These are phyloP conservation scores for Pleurotus tuber-regium DNA, from an alignment of 768 basidiomycete genomes.

Conservation along the genomic window DNA sequence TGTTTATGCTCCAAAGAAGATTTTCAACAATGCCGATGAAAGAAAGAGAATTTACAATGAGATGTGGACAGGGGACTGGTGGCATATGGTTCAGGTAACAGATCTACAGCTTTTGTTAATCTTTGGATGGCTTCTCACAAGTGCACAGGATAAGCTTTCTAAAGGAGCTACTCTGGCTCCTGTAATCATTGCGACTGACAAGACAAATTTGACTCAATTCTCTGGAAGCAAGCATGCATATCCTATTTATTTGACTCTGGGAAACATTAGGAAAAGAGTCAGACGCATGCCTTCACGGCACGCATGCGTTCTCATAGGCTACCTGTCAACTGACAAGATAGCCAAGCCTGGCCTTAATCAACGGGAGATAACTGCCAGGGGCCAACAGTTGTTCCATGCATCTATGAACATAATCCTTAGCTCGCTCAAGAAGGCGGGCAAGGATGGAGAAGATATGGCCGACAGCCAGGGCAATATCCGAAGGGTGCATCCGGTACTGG, in stretches of 20 bases:
- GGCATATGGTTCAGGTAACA: too few species aligned
- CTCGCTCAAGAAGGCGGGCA: conserved; percentile 23
- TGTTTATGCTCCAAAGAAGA: too few species aligned
- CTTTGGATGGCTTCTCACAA: too few species aligned
- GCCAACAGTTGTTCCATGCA: conserved; percentile 32
- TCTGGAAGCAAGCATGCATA: conserved; percentile 36
- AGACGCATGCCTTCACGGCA: conserved; percentile 27
- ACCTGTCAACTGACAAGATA: conserved; percentile 35
- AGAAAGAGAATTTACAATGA: too few species aligned
- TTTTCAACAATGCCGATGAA: too few species aligned
- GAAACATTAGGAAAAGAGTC: conserved; percentile 33
- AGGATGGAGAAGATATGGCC: conserved; percentile 28
- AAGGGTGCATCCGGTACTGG: conserved; percentile 35
- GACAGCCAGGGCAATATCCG: conserved; percentile 28
- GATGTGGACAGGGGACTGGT: too few species aligned
- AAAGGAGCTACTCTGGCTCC: conserved; percentile 29
- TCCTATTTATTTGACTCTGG: conserved; percentile 43
- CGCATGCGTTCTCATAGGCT: conserved; percentile 33
- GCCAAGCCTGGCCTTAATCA: conserved; percentile 12
- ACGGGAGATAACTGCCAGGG: conserved; percentile 16
- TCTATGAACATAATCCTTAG: conserved; percentile 29
- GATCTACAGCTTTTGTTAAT: too few species aligned
- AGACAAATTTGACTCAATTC: conserved; percentile 32
- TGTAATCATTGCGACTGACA: conserved; percentile 38
- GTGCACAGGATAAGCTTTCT: conserved; percentile 16